Evolutionary conservation across 495 filamentous ascomycete genomes (phyloP), one percentile per base, ranked within the genome.

Genomic region (Aspergillus hancockii): DNA sequence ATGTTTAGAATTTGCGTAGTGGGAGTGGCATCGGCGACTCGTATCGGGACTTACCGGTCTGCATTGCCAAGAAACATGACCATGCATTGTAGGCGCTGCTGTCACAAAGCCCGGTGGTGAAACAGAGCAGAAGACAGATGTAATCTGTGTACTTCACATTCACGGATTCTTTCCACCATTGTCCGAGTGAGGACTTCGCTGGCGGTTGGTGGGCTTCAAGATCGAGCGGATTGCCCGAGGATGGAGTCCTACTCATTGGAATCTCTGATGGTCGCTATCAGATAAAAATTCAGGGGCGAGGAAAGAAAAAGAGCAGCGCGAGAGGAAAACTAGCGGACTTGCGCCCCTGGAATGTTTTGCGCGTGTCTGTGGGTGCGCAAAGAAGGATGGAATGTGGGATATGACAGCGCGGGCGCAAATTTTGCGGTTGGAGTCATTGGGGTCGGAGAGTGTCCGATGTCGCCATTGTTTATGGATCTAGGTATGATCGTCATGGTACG

Each of bases 1-100:
- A 19, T 22, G 25, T 32, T 51, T 38, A 58, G 31, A 53, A 14
- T 23, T 52, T 45, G 52, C 22, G 31, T 49, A 31, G 41, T 45
- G 31, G 25, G n/a, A 36, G 43, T 40, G 16, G 30, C n/a, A 38
- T 30, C 14, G 23, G 19, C 7, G 32, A 16, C 25, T 6, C 8
- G 4, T 19, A 25, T 32, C 41, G 38, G 30, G 13, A 19, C 45
- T 43, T 84, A 63, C 85, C 85, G 1, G 85, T 87, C 64, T 88
- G 85, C 83, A 87, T 87, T 41, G 80, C 82, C 47, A 85, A 71
- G 67, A 88, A 88, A 58, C 81, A 83, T 25, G 76, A 78, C 73
- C 83, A 85, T 43, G 83, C 81, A 69, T 85, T 85, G 73, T 84
- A 87, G 56, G 83, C 77, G 59, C 78, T 78, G 68, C 80, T 82